These are phyloP conservation scores for Stephanodiscus triporus DNA, from an alignment of 108 stramenopile genomes.

Conservation along the genomic window DNA sequence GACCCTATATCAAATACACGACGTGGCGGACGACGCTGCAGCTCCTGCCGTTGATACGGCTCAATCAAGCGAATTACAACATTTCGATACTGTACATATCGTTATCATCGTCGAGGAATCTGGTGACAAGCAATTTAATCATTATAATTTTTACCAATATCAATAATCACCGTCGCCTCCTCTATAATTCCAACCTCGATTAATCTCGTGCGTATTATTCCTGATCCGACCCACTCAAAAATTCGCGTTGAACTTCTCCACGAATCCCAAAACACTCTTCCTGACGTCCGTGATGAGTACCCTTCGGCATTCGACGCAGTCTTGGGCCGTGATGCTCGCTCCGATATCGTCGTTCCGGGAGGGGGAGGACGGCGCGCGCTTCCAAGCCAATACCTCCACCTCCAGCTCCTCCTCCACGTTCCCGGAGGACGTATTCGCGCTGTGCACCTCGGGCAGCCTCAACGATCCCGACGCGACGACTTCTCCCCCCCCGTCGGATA, in stretches of 20 bases:
- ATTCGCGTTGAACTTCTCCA: constrained; percentile 73
- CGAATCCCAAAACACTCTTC: constrained; percentile 66
- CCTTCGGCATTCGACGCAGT: constrained; percentile 47
- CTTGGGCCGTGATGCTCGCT: constrained; percentile 3
- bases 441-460: constrained; percentile 78
- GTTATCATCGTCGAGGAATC: constrained; percentile 63
- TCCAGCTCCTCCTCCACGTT: constrained; percentile 66
- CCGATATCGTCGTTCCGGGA: not conserved
- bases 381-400: constrained; percentile 66
- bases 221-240: constrained; percentile 15
- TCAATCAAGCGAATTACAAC: constrained; percentile 93
- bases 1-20: constrained; percentile 82
- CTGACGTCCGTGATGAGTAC: constrained; percentile 59
- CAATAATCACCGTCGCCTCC: too few species aligned
- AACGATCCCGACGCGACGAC: constrained; percentile 71
- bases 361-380: constrained; percentile 43
- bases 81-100: constrained; percentile 97
- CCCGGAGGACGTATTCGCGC: constrained; percentile 42
- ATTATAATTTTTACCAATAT: too few species aligned
- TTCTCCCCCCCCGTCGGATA: constrained; percentile 56
- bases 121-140: constrained; percentile 56
- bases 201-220: not conserved
- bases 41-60: constrained; percentile 91
- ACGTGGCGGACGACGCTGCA: constrained; percentile 92
- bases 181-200: not conserved